A percentile compares a stretch with the other conserved stretches of the same genome.
These are phyloP conservation scores for Stemphylium lycopersici DNA, from an alignment of 2,329 filamentous ascomycete species.

Conservation along the genomic window DNA sequence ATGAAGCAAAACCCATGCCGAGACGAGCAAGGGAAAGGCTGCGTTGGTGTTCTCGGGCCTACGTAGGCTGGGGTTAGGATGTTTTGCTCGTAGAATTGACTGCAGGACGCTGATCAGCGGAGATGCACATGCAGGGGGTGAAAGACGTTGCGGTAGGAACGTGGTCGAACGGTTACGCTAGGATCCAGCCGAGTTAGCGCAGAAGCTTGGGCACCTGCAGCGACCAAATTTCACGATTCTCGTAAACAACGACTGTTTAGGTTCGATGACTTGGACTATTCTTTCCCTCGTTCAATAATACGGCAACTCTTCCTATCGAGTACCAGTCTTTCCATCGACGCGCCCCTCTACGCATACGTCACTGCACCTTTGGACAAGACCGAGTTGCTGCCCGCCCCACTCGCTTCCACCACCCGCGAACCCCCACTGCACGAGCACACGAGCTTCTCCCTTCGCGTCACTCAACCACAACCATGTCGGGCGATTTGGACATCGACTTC, in stretches of 20 bases:
- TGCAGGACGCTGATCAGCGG: slow-evolving; percentile 13
- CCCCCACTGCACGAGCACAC: slow-evolving; percentile 40
- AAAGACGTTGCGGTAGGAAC: slow-evolving; percentile 15
- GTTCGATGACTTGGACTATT: slow-evolving; percentile 21
- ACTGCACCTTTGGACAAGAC: not conserved
- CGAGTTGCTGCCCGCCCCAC: slow-evolving; percentile 23
- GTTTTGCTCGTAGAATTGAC: not conserved
- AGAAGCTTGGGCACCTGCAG: slow-evolving; percentile 14
- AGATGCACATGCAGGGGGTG: slow-evolving; percentile 15
- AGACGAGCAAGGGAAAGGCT: not conserved
- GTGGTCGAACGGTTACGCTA: slow-evolving; percentile 20
- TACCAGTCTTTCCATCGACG: not conserved
- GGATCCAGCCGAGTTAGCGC: slow-evolving; percentile 14
- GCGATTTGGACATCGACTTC: slow-evolving; percentile 72
- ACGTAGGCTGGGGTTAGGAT: slow-evolving; percentile 1
- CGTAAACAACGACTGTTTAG: slow-evolving; percentile 36
- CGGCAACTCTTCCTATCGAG: not conserved
- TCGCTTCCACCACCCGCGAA: slow-evolving; percentile 21
- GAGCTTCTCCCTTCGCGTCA: slow-evolving; percentile 22
- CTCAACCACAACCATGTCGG: slow-evolving; percentile 31
- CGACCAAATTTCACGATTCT: slow-evolving; percentile 32
- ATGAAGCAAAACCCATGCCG: not conserved
- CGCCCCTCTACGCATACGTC: slow-evolving; percentile 4
- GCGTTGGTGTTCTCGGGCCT: not conserved
- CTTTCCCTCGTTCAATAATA: slow-evolving; percentile 17